Base-by-base conservation (phyloP, 139 green algal species). In the Closterium sp. region DNA sequence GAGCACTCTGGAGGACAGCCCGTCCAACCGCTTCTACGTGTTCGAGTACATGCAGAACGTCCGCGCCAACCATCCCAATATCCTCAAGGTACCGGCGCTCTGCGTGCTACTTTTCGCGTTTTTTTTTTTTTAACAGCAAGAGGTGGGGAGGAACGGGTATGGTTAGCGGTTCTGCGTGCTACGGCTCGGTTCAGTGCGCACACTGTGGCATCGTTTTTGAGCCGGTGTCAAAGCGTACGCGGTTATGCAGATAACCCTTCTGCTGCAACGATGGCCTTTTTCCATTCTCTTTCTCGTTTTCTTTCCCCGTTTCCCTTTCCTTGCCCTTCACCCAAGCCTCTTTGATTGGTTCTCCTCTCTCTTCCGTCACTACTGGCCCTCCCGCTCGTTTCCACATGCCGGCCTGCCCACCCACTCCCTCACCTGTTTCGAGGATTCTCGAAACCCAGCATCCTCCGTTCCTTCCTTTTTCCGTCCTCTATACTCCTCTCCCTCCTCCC, bases 31-130 rank as follows among this genome's bases (percentile, higher is more conserved):
- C 81, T 86, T 86, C 6, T 86, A 86, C 30, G 81, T 86, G 16
- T 86, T 86, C 30, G 81, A 86, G 81, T 86, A 86, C 81, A 86
- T 86, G 81, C 81, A 86, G 81, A 86, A 86, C 81, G 81, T 86
- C 31, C 81, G 81, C 81, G 30, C 81, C 30, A 86, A 86, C 81
- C 81, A 86, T 33, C 81, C 81, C n/a, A 32, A 86, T 10, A 33
- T 86, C 12, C 28, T 86, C 5, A 86, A 86, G 81, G 81, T 86
- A 69, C 23, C 43, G 43, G 21, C 12, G 43, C 43, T 69, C 10
- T 1, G 23, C 10, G 23, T 69, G 43, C 43, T 66, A 23, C 38
- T 12, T 66, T 66, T 16, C 2, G 3, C 36, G 3, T 66, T 1
- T 66, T 12, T 69, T 69, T 16, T 28, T 25, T 9, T 16, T 69